Percentiles rank a stretch among this genome's conserved stretches.
Evolutionary conservation across 129 eudicot species (phyloP).

Genomic region (Chrysanthemum seticuspe): DNA sequence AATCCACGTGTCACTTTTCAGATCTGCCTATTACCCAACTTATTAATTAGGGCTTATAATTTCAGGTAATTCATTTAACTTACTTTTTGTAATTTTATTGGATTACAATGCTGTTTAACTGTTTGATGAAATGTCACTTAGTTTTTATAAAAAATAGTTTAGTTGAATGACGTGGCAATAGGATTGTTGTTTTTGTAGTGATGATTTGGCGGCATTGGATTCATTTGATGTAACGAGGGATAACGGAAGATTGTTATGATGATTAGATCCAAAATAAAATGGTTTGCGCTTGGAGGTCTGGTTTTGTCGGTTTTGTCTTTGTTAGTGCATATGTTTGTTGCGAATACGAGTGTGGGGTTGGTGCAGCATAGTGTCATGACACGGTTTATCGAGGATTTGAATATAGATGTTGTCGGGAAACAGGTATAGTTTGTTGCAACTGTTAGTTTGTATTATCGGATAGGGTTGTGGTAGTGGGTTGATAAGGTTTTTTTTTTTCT

Average conservation of each 20-base stretch:
- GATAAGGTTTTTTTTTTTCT: neutral
- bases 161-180: slow-evolving; percentile 10
- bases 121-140: neutral
- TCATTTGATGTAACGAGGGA: slow-evolving; percentile 26
- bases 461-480: neutral
- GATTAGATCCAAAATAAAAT: slow-evolving; percentile 79
- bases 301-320: slow-evolving; percentile 73
- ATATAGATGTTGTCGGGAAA: slow-evolving; percentile 34
- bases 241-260: slow-evolving; percentile 33
- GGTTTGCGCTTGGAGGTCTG: slow-evolving; percentile 81
- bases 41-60: neutral
- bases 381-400: slow-evolving; percentile 66
- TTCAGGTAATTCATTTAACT: neutral
- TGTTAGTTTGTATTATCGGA: neutral
- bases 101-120: slow-evolving; percentile 21
- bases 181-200: slow-evolving; percentile 26
- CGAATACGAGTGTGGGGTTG: slow-evolving; percentile 63
- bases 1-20: neutral
- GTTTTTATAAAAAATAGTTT: neutral
- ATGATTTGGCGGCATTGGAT: slow-evolving; percentile 31
- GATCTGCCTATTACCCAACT: slow-evolving; percentile 29
- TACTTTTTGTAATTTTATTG: slow-evolving; percentile 5
- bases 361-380: slow-evolving; percentile 46
- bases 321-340: slow-evolving; percentile 81
- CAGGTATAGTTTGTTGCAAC: slow-evolving; percentile 32